Conservation (phyloP, 371 early-diverging fungal genomes). For the Polyrhizophydium stewartii region DNA sequence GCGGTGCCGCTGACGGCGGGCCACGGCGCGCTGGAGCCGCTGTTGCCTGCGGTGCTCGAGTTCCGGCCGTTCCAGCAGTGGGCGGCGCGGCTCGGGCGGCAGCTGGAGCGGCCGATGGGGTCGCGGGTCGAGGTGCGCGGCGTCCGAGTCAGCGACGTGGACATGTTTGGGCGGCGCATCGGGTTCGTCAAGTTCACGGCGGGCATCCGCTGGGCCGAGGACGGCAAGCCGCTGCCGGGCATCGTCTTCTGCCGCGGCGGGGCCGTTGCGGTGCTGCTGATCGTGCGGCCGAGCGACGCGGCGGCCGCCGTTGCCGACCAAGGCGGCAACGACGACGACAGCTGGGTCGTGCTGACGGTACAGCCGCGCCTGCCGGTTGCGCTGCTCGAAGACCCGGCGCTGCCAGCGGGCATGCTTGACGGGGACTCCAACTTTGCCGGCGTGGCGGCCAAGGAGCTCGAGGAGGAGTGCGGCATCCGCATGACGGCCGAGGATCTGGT, state of each 20-base stretch:
- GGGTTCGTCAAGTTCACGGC: conserved; percentile 75
- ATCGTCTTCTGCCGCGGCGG: conserved; percentile 82
- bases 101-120: not conserved
- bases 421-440: conserved; percentile 70
- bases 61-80: not conserved
- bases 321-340: conserved; percentile 1
- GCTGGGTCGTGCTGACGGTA: conserved; percentile 55
- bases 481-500: conserved; percentile 60
- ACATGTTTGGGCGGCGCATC: conserved; percentile 60
- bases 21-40: not conserved
- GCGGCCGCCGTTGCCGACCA: conserved; percentile 8
- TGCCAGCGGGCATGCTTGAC: conserved; percentile 88
- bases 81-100: not conserved
- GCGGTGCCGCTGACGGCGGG: not conserved
- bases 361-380: conserved; percentile 76
- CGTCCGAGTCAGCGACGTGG: conserved; percentile 65
- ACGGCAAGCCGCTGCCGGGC: conserved; percentile 61
- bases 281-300: conserved; percentile 40
- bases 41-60: not conserved
- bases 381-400: conserved; percentile 55
- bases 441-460: conserved; percentile 60
- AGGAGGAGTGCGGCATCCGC: conserved; percentile 60
- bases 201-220: conserved; percentile 23
- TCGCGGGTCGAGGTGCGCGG: conserved; percentile 22
- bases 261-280: conserved; percentile 65